phyloP scores from a whole-genome alignment of 352 stramenopile genomes.

The Aphanomyces stellatus region DNA sequence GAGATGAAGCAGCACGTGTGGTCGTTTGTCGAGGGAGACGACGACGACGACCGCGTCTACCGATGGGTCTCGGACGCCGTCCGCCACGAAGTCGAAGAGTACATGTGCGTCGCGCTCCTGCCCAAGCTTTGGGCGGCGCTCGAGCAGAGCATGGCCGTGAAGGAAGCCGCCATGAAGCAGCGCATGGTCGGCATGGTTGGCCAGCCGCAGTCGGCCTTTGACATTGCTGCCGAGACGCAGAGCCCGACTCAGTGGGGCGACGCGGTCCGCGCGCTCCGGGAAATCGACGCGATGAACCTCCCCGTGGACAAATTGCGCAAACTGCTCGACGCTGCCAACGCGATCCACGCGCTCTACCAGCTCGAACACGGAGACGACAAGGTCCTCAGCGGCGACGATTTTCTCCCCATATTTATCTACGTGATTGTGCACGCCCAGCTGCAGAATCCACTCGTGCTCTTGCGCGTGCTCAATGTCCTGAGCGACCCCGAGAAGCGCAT shows the following conservation, averaged over 20 bases:
- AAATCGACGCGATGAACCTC: slow-evolving; percentile 74
- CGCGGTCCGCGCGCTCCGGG: slow-evolving; percentile 65
- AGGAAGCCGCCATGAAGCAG: slow-evolving; percentile 67
- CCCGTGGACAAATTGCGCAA: slow-evolving; percentile 80
- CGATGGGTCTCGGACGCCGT: slow-evolving; percentile 74
- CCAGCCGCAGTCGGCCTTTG: slow-evolving; percentile 77
- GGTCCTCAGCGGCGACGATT: slow-evolving; percentile 76
- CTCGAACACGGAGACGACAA: slow-evolving; percentile 47
- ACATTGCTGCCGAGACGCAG: slow-evolving; percentile 66
- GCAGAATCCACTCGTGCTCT: slow-evolving; percentile 61
- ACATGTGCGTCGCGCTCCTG: slow-evolving; percentile 74
- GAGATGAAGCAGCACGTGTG: slow-evolving; percentile 65
- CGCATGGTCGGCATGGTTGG: slow-evolving; percentile 52
- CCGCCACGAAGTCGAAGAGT: slow-evolving; percentile 73
- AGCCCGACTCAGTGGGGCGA: slow-evolving; percentile 66
- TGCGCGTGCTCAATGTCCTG: slow-evolving; percentile 73
- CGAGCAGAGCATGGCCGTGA: slow-evolving; percentile 38
- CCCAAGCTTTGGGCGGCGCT: slow-evolving; percentile 38
- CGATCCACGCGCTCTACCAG: slow-evolving; percentile 66
- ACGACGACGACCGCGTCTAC: slow-evolving; percentile 53
- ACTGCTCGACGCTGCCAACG: slow-evolving; percentile 54
- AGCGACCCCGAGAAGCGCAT: slow-evolving; percentile 77
- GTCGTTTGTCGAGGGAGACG: slow-evolving; percentile 37
- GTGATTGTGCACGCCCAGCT: slow-evolving; percentile 79
- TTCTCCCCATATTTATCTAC: slow-evolving; percentile 85